phyloP scores from a whole-genome alignment of 805 yeast species.

The Maudiozyma saulgeensis region DNA sequence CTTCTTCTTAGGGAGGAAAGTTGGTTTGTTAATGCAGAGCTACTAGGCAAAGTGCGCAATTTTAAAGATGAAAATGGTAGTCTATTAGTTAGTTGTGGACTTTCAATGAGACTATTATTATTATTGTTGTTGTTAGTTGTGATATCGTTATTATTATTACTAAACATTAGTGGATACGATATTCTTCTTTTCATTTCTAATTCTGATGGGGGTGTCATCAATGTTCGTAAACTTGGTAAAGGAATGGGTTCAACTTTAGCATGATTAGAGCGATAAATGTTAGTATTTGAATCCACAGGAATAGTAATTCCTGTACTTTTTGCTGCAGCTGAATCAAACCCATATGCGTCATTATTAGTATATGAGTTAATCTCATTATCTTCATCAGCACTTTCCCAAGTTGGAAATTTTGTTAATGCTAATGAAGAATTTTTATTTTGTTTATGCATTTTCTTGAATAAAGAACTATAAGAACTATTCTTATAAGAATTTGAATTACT shows the following conservation, averaged over 20 bases:
- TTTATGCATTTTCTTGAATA: slow-evolving; percentile 1
- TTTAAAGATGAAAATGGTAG: neutral
- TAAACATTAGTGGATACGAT: slow-evolving; percentile 2
- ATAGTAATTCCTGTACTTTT: slow-evolving; percentile 6
- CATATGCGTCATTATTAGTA: slow-evolving; percentile 1
- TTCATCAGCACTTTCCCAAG: slow-evolving; percentile 7
- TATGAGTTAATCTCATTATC: slow-evolving; percentile 1
- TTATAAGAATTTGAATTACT: neutral
- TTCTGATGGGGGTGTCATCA: slow-evolving; percentile 11
- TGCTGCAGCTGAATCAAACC: slow-evolving; percentile 1
- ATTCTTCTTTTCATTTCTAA: slow-evolving; percentile 9
- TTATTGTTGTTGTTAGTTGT: neutral
- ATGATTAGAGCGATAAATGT: slow-evolving; percentile 21
- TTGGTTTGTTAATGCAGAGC: slow-evolving; percentile 1
- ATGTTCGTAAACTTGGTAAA: slow-evolving; percentile 22
- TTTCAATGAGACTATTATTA: neutral
- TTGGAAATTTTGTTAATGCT: slow-evolving; percentile 6
- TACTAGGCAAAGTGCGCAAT: neutral
- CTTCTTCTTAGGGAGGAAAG: slow-evolving; percentile 1
- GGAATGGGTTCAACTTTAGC: slow-evolving; percentile 31
- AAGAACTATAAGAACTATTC: neutral
- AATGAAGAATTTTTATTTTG: neutral
- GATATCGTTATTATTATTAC: neutral
- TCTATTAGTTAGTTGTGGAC: neutral
- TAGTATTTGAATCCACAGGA: neutral